phyloP scores from a whole-genome alignment of 2,329 filamentous ascomycete species.

The Septoria petroselini region DNA sequence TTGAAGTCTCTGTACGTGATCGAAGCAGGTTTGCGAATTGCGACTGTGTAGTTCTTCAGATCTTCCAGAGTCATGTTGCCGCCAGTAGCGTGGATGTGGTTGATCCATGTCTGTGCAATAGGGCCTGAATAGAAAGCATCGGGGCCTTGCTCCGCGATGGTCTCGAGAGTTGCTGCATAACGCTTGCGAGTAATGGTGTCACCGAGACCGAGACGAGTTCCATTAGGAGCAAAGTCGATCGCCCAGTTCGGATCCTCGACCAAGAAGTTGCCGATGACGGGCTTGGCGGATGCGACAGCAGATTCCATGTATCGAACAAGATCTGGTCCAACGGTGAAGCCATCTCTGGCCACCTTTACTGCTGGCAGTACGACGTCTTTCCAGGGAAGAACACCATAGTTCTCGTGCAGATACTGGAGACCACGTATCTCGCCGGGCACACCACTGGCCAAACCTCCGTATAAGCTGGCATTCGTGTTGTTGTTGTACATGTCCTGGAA shows the following conservation, averaged over 20 bases:
- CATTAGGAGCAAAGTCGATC: conserved; percentile 82
- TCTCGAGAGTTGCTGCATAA: conserved; percentile 75
- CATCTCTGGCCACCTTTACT: conserved; percentile 67
- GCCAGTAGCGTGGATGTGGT: conserved; percentile 63
- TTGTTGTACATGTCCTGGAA: conserved; percentile 80
- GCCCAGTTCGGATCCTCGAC: conserved; percentile 75
- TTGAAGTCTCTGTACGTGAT: conserved; percentile 62
- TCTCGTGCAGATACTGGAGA: conserved; percentile 71
- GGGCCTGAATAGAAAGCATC: conserved; percentile 71
- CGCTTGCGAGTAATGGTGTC: conserved; percentile 77
- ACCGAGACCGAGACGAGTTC: conserved; percentile 66
- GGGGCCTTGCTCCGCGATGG: conserved; percentile 68
- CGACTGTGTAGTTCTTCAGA: conserved; percentile 68
- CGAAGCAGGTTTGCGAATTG: conserved; percentile 58
- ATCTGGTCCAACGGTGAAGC: conserved; percentile 72
- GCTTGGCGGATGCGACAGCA: conserved; percentile 46
- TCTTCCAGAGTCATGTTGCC: conserved; percentile 86
- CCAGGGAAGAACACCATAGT: conserved; percentile 59
- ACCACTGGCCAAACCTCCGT: conserved; percentile 47
- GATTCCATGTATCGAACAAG: conserved; percentile 68
- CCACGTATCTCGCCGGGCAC: conserved; percentile 76
- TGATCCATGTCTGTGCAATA: conserved; percentile 71
- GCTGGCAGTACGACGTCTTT: conserved; percentile 69
- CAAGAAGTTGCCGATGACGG: conserved; percentile 58
- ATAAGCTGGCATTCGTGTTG: conserved; percentile 64